These are phyloP conservation scores for Rhododendron mucronatum DNA, from an alignment of 148 eudicot species.

Conservation along the genomic window DNA sequence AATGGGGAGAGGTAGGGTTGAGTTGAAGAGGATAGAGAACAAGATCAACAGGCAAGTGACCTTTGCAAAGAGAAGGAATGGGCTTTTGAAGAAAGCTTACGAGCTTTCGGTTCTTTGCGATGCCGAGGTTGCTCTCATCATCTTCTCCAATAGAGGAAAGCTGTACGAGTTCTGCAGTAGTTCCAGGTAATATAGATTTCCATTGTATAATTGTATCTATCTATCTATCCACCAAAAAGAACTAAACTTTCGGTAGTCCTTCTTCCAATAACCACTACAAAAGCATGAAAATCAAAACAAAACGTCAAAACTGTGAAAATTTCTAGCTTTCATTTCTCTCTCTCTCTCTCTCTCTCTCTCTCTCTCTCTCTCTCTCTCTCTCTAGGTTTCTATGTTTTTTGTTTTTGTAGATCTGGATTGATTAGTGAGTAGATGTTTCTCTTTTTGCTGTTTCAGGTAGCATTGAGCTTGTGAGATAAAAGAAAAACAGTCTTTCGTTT, in stretches of 20 bases:
- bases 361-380: no score
- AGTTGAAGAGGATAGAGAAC: slow-evolving; percentile 32
- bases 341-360: no score
- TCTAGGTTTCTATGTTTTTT: no score
- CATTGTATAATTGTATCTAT: no score
- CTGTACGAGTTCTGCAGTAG: slow-evolving; percentile 30
- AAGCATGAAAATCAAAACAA: background rate
- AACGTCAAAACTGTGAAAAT: no score
- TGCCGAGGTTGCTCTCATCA: slow-evolving; percentile 31
- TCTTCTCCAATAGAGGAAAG: slow-evolving; percentile 36
- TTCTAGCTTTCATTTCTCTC: no score
- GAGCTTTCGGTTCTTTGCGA: slow-evolving; percentile 35
- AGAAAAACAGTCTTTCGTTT: background rate
- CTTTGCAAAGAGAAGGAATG: slow-evolving; percentile 30
- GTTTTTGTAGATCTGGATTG: background rate
- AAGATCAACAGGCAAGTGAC: slow-evolving; percentile 32
- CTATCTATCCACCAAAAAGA: background rate
- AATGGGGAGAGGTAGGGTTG: slow-evolving; percentile 39
- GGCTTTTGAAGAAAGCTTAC: slow-evolving; percentile 30
- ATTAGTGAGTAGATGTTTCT: background rate
- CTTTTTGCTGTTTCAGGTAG: background rate
- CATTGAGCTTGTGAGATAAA: no score
- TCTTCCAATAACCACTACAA: background rate
- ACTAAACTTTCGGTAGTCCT: background rate
- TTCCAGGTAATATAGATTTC: no score